A percentile compares a stretch with the other conserved stretches of the same genome.
Evolutionary conservation across 106 monocot genomes (phyloP).

Genomic region (Amphibolis antarctica): DNA sequence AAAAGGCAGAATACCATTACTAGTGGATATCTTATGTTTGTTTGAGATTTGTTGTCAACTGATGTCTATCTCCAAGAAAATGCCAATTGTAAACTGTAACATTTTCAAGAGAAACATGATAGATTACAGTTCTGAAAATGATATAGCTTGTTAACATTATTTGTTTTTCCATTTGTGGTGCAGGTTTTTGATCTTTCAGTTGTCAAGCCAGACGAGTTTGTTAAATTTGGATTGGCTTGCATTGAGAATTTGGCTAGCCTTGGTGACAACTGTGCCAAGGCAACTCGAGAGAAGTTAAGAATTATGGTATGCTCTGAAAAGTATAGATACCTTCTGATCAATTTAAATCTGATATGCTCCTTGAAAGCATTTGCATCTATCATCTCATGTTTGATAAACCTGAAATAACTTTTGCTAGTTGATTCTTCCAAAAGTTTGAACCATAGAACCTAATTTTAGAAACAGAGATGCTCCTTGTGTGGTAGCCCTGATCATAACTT

Average conservation of each 20-base stretch:
- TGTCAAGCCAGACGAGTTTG: slow-evolving; percentile 68
- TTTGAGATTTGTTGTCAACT: no score
- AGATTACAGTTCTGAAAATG: background rate
- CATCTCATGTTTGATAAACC: background rate
- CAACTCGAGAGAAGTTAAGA: slow-evolving; percentile 49
- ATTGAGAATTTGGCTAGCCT: slow-evolving; percentile 50
- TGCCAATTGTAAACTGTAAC: background rate
- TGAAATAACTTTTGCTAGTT: no score
- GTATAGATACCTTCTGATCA: background rate
- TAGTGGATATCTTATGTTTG: no score
- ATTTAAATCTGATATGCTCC: background rate
- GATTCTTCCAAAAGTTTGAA: no score
- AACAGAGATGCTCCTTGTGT: background rate
- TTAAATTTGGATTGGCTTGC: slow-evolving; percentile 45
- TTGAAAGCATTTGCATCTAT: background rate
- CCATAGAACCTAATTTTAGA: no score
- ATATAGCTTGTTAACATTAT: background rate
- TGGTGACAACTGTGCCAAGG: slow-evolving; percentile 46
- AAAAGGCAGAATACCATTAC: background rate
- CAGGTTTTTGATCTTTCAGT: slow-evolving; percentile 76
- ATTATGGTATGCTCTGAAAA: slow-evolving; percentile 37
- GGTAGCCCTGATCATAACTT: no score
- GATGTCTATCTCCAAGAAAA: no score
- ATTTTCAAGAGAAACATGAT: background rate
- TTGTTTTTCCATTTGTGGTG: slow-evolving; percentile 1